Evolutionary conservation across 225 moss, liverwort and hornwort species (phyloP).

Genomic region (Bryoerythrophyllum caledonicum): DNA sequence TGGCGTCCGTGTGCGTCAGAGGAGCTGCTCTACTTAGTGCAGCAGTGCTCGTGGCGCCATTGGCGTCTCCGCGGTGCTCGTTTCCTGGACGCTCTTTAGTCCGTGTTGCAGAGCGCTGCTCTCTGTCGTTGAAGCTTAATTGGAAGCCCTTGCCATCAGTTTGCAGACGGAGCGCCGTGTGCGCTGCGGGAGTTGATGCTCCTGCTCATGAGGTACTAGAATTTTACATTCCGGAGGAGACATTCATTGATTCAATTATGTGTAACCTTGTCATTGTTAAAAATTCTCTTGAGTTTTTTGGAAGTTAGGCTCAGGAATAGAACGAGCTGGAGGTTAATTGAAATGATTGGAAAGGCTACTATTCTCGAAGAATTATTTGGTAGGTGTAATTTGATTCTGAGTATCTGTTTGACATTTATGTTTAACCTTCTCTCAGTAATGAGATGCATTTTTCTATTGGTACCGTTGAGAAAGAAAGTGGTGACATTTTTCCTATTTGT

Average conservation of each 20-base stretch:
- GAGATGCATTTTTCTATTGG: slow-evolving; percentile 9
- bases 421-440: slow-evolving; percentile 2
- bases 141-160: slow-evolving; percentile 19
- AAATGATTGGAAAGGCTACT: not conserved
- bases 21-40: slow-evolving; percentile 23
- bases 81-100: slow-evolving; percentile 14
- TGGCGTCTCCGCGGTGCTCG: slow-evolving; percentile 25
- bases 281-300: not conserved
- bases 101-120: slow-evolving; percentile 21
- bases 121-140: slow-evolving; percentile 18
- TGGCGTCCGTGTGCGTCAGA: slow-evolving; percentile 39
- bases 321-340: not conserved
- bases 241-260: not conserved
- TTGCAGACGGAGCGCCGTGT: slow-evolving; percentile 12
- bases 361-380: not conserved
- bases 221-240: not conserved
- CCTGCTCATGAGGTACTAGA: slow-evolving; percentile 42
- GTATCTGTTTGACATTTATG: not conserved
- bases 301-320: not conserved
- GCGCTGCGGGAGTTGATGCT: slow-evolving; percentile 23
- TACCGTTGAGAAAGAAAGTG: slow-evolving; percentile 17
- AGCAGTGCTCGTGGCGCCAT: slow-evolving; percentile 9
- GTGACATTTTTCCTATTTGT: slow-evolving; percentile 2
- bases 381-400: not conserved
- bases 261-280: not conserved